These are phyloP conservation scores for Diaporthe sp. DNA, from an alignment of 2,329 filamentous ascomycete species.

Conservation along the genomic window DNA sequence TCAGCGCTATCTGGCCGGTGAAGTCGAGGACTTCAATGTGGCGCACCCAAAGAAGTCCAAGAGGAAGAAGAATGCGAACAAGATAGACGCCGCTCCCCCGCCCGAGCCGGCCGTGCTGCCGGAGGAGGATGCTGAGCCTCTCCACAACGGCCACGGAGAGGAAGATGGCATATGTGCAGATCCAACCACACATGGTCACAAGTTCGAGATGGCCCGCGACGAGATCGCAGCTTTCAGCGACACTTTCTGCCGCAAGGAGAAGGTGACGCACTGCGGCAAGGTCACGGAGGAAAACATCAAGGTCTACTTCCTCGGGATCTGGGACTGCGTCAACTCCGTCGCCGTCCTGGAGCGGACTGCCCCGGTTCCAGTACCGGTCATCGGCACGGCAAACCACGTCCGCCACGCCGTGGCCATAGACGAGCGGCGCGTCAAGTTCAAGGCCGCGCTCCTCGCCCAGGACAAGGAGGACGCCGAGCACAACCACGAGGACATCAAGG, in stretches of 20 bases:
- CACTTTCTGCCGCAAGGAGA: constrained; percentile 61
- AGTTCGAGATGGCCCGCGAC: constrained; percentile 45
- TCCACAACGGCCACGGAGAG: constrained; percentile 44
- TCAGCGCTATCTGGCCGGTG: constrained; percentile 57
- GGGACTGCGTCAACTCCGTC: constrained; percentile 68
- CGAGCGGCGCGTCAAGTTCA: constrained; percentile 69
- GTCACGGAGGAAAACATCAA: constrained; percentile 55
- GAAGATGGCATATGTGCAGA: constrained; percentile 39
- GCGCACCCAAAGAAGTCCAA: constrained; percentile 42
- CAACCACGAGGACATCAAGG: constrained; percentile 51
- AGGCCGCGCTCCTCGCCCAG: constrained; percentile 62
- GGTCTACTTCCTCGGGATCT: constrained; percentile 69
- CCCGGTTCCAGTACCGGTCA: constrained; percentile 54
- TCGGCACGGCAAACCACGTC: constrained; percentile 59
- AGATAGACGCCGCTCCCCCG: constrained; percentile 20
- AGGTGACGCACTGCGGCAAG: constrained; percentile 34
- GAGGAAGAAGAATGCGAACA: constrained; percentile 49
- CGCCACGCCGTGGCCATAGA: constrained; percentile 68
- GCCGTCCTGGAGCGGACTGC: constrained; percentile 56
- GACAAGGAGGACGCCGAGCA: constrained; percentile 48
- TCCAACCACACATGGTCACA: constrained; percentile 20
- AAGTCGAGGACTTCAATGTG: constrained; percentile 51
- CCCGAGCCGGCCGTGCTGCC: constrained; percentile 37
- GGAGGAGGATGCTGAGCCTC: constrained; percentile 42
- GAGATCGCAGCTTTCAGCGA: constrained; percentile 61